Evolutionary conservation across 331 rosid genomes (phyloP).

Genomic region (Acacia pycnantha): DNA sequence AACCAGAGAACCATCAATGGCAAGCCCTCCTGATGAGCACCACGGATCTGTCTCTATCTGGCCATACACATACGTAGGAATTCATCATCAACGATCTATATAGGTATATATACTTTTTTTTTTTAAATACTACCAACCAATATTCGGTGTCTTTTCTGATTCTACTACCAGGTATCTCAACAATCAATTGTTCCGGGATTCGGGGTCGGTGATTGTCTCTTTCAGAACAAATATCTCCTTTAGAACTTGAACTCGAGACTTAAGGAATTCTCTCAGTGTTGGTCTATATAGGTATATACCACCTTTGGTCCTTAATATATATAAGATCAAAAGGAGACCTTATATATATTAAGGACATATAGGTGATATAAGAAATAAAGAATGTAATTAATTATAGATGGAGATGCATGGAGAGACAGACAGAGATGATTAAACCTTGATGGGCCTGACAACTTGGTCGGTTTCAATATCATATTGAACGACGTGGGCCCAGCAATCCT

Average conservation of each 20-base stretch:
- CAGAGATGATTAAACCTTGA: constrained; percentile 48
- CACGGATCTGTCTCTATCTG: constrained; percentile 66
- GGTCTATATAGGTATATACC: no score
- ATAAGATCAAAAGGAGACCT: no score
- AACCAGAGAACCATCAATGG: constrained; percentile 57
- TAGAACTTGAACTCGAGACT: no score
- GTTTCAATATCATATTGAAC: constrained; percentile 56
- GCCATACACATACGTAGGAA: background rate
- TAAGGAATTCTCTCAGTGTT: no score
- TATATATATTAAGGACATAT: no score
- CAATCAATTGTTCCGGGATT: no score
- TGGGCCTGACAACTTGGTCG: constrained; percentile 49
- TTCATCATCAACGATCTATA: background rate
- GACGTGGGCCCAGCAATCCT: constrained; percentile 75
- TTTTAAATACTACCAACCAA: no score
- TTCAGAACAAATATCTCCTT: no score
- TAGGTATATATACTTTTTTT: no score
- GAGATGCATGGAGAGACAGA: background rate
- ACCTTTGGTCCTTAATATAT: no score
- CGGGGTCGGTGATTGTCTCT: fast-evolving
- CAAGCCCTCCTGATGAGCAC: constrained; percentile 93
- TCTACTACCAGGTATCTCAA: no score
- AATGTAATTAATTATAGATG: background rate
- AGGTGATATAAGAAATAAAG: background rate
- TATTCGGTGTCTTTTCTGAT: no score